A percentile compares a stretch with the other conserved stretches of the same genome.
These are phyloP conservation scores for Asterionellopsis glacialis DNA, from an alignment of 108 stramenopile genomes.

Conservation along the genomic window DNA sequence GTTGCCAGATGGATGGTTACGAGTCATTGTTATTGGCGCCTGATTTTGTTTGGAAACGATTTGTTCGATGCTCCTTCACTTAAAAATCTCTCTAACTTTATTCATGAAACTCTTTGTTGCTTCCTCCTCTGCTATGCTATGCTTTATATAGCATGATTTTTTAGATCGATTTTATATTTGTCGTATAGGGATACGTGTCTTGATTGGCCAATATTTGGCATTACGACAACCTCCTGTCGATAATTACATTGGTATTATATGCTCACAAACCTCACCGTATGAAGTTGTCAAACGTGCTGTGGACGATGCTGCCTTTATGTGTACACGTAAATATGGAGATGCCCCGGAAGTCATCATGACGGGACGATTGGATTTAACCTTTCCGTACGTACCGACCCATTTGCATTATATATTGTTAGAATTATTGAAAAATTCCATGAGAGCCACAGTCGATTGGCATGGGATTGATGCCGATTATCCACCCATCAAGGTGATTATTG, in stretches of 20 bases:
- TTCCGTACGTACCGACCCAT: constrained; percentile 91
- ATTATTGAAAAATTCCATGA: constrained; percentile 97
- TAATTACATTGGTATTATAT: constrained; percentile 90
- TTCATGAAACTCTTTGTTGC: too few species aligned
- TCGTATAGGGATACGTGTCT: constrained; percentile 97
- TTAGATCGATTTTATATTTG: constrained; percentile 96
- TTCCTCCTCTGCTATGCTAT: too few species aligned
- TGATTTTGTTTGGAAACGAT: too few species aligned
- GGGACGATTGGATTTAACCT: constrained; percentile 91
- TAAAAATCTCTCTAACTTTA: too few species aligned
- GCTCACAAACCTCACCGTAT: constrained; percentile 83
- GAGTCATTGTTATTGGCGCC: too few species aligned
- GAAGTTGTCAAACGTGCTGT: constrained; percentile 94
- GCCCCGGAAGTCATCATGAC: constrained; percentile 98
- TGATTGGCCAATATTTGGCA: constrained; percentile 95
- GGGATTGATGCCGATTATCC: constrained; percentile 89
- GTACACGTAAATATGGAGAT: constrained; percentile 95
- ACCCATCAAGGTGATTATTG: constrained; percentile 95
- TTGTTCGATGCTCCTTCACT: too few species aligned
- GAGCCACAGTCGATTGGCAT: constrained; percentile 96
- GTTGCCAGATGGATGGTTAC: too few species aligned
- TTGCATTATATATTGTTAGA: constrained; percentile 96
- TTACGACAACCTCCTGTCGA: constrained; percentile 82
- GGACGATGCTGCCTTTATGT: constrained; percentile 96
- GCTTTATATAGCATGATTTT: constrained; percentile 88